Evolutionary conservation across 768 basidiomycete species (phyloP).

Genomic region (Ephemerocybe angulata): DNA sequence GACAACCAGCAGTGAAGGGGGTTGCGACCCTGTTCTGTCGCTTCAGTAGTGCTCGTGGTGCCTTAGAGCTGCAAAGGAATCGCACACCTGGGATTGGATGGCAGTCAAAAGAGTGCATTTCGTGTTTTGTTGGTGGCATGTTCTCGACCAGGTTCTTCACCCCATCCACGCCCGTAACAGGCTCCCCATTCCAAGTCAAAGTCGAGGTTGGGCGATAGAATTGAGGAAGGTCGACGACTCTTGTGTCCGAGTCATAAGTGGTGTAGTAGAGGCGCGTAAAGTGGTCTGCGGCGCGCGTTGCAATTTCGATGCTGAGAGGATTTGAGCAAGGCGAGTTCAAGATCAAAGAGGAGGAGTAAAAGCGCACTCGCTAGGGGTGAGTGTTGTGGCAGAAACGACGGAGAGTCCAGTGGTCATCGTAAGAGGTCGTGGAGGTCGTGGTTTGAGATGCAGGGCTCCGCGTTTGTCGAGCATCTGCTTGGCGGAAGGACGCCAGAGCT

Average conservation of each 20-base stretch:
- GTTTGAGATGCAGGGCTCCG: background rate
- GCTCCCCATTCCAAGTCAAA: slow-evolving; percentile 82
- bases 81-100: slow-evolving; percentile 78
- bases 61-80: no score
- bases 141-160: slow-evolving; percentile 61
- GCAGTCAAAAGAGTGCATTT: slow-evolving; percentile 85
- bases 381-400: slow-evolving; percentile 11
- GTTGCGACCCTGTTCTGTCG: slow-evolving; percentile 74
- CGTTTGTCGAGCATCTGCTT: background rate
- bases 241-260: slow-evolving; percentile 77
- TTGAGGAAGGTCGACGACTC: slow-evolving; percentile 70
- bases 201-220: slow-evolving; percentile 78
- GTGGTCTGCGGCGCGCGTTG: slow-evolving; percentile 77
- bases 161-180: slow-evolving; percentile 69
- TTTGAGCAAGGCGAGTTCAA: slow-evolving; percentile 8
- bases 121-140: slow-evolving; percentile 80
- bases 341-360: slow-evolving; percentile 13
- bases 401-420: background rate
- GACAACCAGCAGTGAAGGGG: slow-evolving; percentile 73
- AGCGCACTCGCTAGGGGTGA: slow-evolving; percentile 60
- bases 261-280: slow-evolving; percentile 82
- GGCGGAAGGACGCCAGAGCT: no score
- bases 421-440: background rate
- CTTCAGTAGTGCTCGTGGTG: no score
- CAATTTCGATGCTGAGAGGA: slow-evolving; percentile 69